phyloP scores from a whole-genome alignment of 352 stramenopile genomes.

The Phytophthora constricta region DNA sequence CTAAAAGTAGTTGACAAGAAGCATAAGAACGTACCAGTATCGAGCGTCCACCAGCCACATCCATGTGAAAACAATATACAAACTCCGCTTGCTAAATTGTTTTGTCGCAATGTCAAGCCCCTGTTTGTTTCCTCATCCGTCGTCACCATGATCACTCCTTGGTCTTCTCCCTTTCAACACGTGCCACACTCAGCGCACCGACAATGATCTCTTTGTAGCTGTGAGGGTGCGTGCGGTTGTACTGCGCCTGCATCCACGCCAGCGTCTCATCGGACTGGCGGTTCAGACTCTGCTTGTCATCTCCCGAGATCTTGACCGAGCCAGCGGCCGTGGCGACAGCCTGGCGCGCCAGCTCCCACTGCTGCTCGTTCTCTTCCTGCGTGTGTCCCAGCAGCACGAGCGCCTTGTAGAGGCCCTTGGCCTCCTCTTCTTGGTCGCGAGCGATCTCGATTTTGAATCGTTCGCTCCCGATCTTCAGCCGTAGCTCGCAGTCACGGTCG shows the following conservation, averaged over 20 bases:
- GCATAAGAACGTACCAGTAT: no score
- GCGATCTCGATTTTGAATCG: slow-evolving; percentile 43
- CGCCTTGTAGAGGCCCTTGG: slow-evolving; percentile 51
- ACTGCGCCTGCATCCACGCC: slow-evolving; percentile 40
- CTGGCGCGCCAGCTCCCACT: slow-evolving; percentile 40
- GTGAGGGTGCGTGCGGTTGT: slow-evolving; percentile 43
- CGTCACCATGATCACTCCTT: no score
- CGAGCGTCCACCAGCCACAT: no score
- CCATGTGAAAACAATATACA: no score
- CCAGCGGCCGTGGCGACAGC: slow-evolving; percentile 38
- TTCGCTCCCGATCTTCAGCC: slow-evolving; percentile 36
- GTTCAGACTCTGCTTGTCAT: slow-evolving; percentile 45
- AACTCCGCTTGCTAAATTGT: no score
- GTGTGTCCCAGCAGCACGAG: slow-evolving; percentile 41
- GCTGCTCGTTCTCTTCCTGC: slow-evolving; percentile 43
- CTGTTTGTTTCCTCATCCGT: no score
- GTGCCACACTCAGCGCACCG: slow-evolving; percentile 25
- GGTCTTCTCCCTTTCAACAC: slow-evolving; percentile 9
- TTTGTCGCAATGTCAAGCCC: no score
- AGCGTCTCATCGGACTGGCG: slow-evolving; percentile 46
- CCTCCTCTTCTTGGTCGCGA: slow-evolving; percentile 32
- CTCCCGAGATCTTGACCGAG: slow-evolving; percentile 43
- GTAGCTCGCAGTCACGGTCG: slow-evolving; percentile 57
- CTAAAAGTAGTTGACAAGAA: no score
- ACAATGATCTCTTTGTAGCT: slow-evolving; percentile 48